A percentile compares a stretch with the other conserved stretches of the same genome.
phyloP scores from a whole-genome alignment of 306 rosid genomes.

The Biancaea sappan region DNA sequence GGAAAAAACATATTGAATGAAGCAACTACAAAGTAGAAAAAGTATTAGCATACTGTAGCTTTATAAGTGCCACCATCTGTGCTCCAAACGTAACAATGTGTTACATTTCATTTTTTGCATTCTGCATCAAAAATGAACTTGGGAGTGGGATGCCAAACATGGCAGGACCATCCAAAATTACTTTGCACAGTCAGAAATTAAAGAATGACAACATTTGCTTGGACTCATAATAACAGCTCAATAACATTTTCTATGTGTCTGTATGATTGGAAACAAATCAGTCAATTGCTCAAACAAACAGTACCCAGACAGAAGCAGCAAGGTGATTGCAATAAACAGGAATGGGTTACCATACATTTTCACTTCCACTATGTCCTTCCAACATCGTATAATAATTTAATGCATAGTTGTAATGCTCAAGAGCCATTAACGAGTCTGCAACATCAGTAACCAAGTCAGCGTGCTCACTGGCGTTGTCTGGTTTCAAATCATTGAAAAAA shows the following conservation, averaged over 20 bases:
- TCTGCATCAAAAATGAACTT: neutral
- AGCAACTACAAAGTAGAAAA: neutral
- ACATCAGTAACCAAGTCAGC: conserved; percentile 56
- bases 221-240: conserved; percentile 22
- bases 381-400: conserved; percentile 71
- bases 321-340: conserved; percentile 21
- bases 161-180: neutral
- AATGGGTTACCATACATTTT: conserved; percentile 52
- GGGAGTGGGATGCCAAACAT: neutral
- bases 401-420: conserved; percentile 64
- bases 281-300: conserved; percentile 14
- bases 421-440: conserved; percentile 67
- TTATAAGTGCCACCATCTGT: neutral
- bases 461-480: conserved; percentile 50
- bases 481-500: conserved; percentile 58
- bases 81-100: neutral
- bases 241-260: conserved; percentile 1
- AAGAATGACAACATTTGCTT: neutral
- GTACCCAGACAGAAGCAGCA: conserved; percentile 11
- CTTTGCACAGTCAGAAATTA: neutral
- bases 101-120: neutral
- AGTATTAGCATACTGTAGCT: neutral
- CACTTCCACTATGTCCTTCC: conserved; percentile 50
- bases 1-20: neutral
- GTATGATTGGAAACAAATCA: neutral